Evolutionary conservation across 306 rosid genomes (phyloP).

Genomic region (barrel medic (Medicago truncatula)): MtrunA17r5.0-ANR NC_053044.1:38933501-38934000

Average conservation of each 20-base stretch:
- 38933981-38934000: no score
- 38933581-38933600: no score
- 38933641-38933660: no score
- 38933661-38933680: neutral
- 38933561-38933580: no score
- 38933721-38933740: neutral
- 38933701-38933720: neutral
- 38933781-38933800: neutral
- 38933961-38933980: no score
- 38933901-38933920: slow-evolving; percentile 3
- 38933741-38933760: slow-evolving; percentile 1
- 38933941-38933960: no score
- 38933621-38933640: no score
- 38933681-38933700: neutral
- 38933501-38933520: no score
- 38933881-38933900: neutral
- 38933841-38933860: slow-evolving; percentile 1
- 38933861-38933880: slow-evolving; percentile 1
- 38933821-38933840: neutral
- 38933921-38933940: neutral
- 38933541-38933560: no score
- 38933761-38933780: no score
- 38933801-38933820: neutral
- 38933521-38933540: no score
- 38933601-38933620: no score